Percentiles rank a stretch among this genome's conserved stretches.
Evolutionary conservation across 257 asterid species (phyloP).

Genomic region (Thymus quinquecostatus): DNA sequence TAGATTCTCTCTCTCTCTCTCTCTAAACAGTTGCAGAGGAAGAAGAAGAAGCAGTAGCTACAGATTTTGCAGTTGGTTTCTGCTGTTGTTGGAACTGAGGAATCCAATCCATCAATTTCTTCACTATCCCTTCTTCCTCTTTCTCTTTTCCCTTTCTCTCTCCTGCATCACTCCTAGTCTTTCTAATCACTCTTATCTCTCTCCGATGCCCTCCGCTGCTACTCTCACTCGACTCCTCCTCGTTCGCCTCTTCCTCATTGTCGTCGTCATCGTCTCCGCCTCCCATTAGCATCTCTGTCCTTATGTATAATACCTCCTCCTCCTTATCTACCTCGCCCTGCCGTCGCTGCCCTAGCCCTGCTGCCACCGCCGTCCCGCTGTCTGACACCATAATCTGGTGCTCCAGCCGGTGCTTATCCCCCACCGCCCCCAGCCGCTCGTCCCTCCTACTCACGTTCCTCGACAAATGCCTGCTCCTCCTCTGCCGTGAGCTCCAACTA

Average conservation of each 20-base stretch:
- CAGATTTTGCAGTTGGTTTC: conserved; percentile 30
- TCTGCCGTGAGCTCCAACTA: conserved; percentile 29
- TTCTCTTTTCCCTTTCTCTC: conserved; percentile 31
- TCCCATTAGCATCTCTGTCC: conserved; percentile 35
- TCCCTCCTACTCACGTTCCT: conserved; percentile 35
- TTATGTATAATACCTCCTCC: conserved; percentile 48
- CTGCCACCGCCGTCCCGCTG: conserved; percentile 13
- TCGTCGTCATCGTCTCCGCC: not conserved
- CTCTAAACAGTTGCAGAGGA: conserved; percentile 28
- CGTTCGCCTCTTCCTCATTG: not conserved
- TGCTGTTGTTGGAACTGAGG: conserved; percentile 47
- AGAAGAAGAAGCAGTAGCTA: conserved; percentile 16
- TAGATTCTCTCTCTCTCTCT: conserved; percentile 2
- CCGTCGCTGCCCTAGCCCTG: conserved; percentile 20
- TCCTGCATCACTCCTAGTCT: conserved; percentile 44
- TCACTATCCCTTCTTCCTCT: conserved; percentile 43
- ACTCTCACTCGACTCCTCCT: not conserved
- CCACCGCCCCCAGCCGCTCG: conserved; percentile 36
- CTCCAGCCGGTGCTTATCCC: conserved; percentile 55
- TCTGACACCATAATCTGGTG: conserved; percentile 69
- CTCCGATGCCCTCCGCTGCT: not conserved
- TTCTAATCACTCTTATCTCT: conserved; percentile 63
- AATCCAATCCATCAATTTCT: conserved; percentile 71
- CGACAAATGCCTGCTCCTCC: conserved; percentile 15
- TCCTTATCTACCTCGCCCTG: conserved; percentile 56